Percentiles rank a stretch among this genome's conserved stretches.
phyloP scores from a whole-genome alignment of 192 early-diverging fungal species.

The Backusella parvicylindrica region DNA sequence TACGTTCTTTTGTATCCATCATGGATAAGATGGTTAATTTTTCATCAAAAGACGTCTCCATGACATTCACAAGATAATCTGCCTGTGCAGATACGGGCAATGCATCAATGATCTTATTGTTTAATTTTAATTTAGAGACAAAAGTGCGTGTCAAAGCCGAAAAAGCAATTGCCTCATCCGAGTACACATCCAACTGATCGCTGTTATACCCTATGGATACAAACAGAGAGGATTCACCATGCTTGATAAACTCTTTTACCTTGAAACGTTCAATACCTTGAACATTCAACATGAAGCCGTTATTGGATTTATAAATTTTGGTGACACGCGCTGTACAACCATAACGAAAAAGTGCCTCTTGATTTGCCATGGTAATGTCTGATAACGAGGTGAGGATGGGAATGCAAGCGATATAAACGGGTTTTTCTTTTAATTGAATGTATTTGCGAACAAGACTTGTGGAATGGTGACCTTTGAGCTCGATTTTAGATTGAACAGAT shows the following conservation, averaged over 20 bases:
- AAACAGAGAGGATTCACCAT: constrained; percentile 46
- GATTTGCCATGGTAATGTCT: not conserved
- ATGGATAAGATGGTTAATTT: constrained; percentile 59
- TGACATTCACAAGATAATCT: constrained; percentile 64
- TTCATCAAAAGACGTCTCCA: constrained; percentile 68
- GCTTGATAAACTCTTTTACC: constrained; percentile 42
- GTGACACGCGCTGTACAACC: constrained; percentile 53
- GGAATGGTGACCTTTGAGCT: constrained; percentile 53
- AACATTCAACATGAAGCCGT: constrained; percentile 60
- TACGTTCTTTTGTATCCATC: constrained; percentile 54
- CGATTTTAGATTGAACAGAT: constrained; percentile 51
- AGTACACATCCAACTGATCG: constrained; percentile 38
- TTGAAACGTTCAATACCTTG: constrained; percentile 61
- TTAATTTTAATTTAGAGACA: constrained; percentile 48
- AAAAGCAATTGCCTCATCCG: constrained; percentile 45
- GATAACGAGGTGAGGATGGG: not conserved
- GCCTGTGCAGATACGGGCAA: constrained; percentile 54
- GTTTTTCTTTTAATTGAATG: not conserved
- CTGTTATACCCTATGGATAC: constrained; percentile 34
- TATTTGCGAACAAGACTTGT: constrained; percentile 46
- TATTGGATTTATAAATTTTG: constrained; percentile 46
- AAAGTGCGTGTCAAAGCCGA: constrained; percentile 47
- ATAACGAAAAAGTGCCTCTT: constrained; percentile 23
- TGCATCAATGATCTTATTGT: constrained; percentile 57
- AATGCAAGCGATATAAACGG: constrained; percentile 37